Evolutionary conservation across 2,329 filamentous ascomycete species (phyloP), one percentile per base, ranked within the genome.

Genomic region (Epichloe sp.): DNA sequence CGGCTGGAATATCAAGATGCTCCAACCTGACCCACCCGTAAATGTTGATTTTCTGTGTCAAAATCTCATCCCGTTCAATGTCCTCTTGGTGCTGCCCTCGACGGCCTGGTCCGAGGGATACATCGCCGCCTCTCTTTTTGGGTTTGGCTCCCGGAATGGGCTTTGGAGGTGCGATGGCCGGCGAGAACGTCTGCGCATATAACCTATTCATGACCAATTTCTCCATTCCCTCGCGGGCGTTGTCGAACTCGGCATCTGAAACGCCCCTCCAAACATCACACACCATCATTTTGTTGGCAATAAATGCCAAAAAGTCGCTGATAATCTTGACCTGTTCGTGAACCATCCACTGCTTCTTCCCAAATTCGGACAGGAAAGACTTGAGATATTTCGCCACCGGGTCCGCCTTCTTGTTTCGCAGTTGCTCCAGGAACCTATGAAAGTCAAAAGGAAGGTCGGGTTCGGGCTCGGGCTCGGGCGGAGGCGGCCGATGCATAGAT

Each of bases 251-350:
- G 38, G 88, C 88, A 65, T 98, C 93, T 0, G 90, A 95, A 0
- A 97, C 88, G 36, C 93, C 88, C 52, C 87, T 82, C 93, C 93
- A 98, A 3, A 98, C 88, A 55, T 98, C 93, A 63, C 93, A 98
- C 57, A 88, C 79, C 14, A 85, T 88, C 94, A 98, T 98, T 72
- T 97, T 97, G 70, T 95, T 95, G 50, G 87, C 86, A 56, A 98
- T 98, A 62, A 98, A 98, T 44, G 89, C 83, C 46, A 98, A 73
- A 59, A 98, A 98, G 65, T 98, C 94, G 57, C 88, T 82, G 54
- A 98, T 95, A 55, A 98, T 97, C 70, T 98, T 98, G 64, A 97
- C 93, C 67, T 98, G 93, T 69, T 98, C 93, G 65, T 98, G 93
- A 6, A 96, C 93, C 87, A 95, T 95, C 93, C 93, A 98, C 68